A percentile compares a stretch with the other conserved stretches of the same genome.
These are phyloP conservation scores for Metarhizium robertsii DNA, from an alignment of 2,329 filamentous ascomycete species.

Conservation along the genomic window DNA sequence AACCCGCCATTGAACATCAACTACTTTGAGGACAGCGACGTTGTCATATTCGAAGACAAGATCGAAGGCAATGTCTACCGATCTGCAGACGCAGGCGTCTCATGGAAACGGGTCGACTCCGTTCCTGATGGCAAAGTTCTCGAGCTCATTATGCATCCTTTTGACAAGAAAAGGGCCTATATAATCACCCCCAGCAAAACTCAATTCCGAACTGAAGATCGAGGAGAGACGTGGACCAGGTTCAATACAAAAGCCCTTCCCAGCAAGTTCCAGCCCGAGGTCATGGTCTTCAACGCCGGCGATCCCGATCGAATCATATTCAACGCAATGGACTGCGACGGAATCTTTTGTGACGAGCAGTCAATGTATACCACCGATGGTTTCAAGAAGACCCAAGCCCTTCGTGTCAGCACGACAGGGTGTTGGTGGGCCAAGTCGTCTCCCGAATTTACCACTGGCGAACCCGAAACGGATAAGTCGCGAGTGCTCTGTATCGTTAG, in stretches of 20 bases:
- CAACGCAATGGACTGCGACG: conserved; percentile 61
- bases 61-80: conserved; percentile 59
- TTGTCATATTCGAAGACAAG: conserved; percentile 65
- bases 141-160: conserved; percentile 66
- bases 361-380: conserved; percentile 74
- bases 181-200: conserved; percentile 58
- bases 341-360: conserved; percentile 53
- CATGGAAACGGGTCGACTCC: conserved; percentile 59
- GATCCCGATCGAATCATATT: conserved; percentile 83
- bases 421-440: conserved; percentile 85
- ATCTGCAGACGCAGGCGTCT: conserved; percentile 70
- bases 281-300: conserved; percentile 70
- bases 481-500: conserved; percentile 74
- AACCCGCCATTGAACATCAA: conserved; percentile 59
- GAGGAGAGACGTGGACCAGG: conserved; percentile 68
- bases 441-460: conserved; percentile 60
- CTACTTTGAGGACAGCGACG: conserved; percentile 87
- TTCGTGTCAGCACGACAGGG: conserved; percentile 60
- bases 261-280: conserved; percentile 38
- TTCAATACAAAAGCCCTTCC: conserved; percentile 57
- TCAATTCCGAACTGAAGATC: conserved; percentile 79
- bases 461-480: conserved; percentile 54
- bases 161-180: conserved; percentile 70
- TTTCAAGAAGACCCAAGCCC: conserved; percentile 59
- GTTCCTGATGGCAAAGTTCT: conserved; percentile 54